A percentile compares a stretch with the other conserved stretches of the same genome.
Evolutionary conservation across 768 basidiomycete genomes (phyloP).

Genomic region (Suillus subaureus): DNA sequence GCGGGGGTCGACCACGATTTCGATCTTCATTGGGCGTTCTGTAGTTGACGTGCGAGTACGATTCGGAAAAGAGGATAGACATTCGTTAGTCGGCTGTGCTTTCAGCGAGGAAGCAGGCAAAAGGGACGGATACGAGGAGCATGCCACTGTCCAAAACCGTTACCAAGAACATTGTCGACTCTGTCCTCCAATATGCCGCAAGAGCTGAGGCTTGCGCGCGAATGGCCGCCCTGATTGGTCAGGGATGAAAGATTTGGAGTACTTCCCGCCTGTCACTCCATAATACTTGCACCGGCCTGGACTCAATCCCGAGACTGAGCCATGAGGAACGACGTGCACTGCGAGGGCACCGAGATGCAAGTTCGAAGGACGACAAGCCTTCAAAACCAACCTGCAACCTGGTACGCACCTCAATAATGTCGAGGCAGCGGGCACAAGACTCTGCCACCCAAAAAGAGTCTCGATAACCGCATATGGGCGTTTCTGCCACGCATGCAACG

Average conservation of each 20-base stretch:
- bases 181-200: constrained; percentile 25
- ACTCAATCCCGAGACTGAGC: constrained; percentile 36
- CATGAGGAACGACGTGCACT: constrained; percentile 26
- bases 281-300: constrained; percentile 34
- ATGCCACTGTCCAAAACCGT: constrained; percentile 28
- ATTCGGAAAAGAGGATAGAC: constrained; percentile 34
- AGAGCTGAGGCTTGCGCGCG: constrained; percentile 27
- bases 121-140: constrained; percentile 46
- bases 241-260: constrained; percentile 35
- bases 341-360: constrained; percentile 27
- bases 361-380: constrained; percentile 33
- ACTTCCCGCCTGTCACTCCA: constrained; percentile 27
- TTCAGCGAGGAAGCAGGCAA: constrained; percentile 37
- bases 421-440: constrained; percentile 33
- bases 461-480: constrained; percentile 31
- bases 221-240: constrained; percentile 35
- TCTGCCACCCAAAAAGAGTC: constrained; percentile 28
- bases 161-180: constrained; percentile 27
- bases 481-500: constrained; percentile 10
- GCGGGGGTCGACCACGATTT: constrained; percentile 93
- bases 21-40: constrained; percentile 99
- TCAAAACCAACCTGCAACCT: constrained; percentile 24
- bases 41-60: constrained; percentile 34
- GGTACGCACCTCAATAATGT: constrained; percentile 24
- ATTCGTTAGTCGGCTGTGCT: constrained; percentile 35